phyloP scores from a whole-genome alignment of 306 rosid species.

The Corylus heterophylla region DNA sequence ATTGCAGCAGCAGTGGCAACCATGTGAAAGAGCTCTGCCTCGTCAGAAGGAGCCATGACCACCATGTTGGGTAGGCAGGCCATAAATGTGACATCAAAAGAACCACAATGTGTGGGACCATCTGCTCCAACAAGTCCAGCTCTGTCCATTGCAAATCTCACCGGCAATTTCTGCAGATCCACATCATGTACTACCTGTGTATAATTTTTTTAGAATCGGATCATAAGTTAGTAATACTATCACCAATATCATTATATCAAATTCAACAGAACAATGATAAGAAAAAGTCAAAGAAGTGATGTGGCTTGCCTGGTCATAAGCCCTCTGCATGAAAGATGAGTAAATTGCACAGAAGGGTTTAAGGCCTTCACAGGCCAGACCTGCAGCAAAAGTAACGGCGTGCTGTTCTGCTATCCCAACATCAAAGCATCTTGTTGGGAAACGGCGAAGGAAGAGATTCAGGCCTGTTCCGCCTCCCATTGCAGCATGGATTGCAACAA shows the following conservation, averaged over 20 bases:
- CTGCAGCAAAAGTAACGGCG: slow-evolving; percentile 98
- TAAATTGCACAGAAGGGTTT: slow-evolving; percentile 94
- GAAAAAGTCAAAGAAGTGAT: not conserved
- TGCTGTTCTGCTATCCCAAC: slow-evolving; percentile 99
- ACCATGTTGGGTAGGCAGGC: slow-evolving; percentile 99
- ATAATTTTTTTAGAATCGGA: slow-evolving; percentile 19
- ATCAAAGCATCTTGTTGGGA: slow-evolving; percentile 91
- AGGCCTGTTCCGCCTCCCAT: slow-evolving; percentile 99
- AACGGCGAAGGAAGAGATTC: slow-evolving; percentile 89
- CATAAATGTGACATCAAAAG: slow-evolving; percentile 94
- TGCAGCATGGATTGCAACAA: slow-evolving; percentile 95
- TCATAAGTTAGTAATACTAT: not conserved
- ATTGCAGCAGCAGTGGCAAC: slow-evolving; percentile 96
- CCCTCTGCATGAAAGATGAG: slow-evolving; percentile 96
- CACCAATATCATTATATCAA: not conserved
- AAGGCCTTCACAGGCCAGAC: slow-evolving; percentile 89
- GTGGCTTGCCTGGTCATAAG: slow-evolving; percentile 82
- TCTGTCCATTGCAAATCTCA: slow-evolving; percentile 97
- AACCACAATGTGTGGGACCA: slow-evolving; percentile 88
- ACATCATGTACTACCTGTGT: slow-evolving; percentile 95
- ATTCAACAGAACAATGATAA: slow-evolving; percentile 9
- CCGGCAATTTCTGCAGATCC: slow-evolving; percentile 89
- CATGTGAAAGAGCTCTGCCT: slow-evolving; percentile 93
- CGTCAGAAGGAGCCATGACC: slow-evolving; percentile 97
- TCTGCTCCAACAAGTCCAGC: slow-evolving; percentile 98